Evolutionary conservation across 2,329 filamentous ascomycete species (phyloP), one percentile per base, ranked within the genome.

Genomic region (Verticillium longisporum): DNA sequence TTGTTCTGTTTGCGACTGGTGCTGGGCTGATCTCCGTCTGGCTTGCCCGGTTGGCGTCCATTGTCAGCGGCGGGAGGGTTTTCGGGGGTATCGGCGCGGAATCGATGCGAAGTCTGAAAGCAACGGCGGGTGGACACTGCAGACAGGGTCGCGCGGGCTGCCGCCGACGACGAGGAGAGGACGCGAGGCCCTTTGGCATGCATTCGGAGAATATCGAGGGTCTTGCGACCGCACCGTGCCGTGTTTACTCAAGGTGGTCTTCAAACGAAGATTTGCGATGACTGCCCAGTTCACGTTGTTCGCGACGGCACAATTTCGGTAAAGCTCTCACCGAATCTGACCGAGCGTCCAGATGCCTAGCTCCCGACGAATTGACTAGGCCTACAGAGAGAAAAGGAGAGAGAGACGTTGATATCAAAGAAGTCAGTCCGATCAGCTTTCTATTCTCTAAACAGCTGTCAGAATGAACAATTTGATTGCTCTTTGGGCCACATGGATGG

Each of bases 171-270:
- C 55, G 63, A 63, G 36, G 64, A 66, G 62, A 68, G 66, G 66
- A 64, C 68, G 59, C 65, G 64, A 53, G 63, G 63, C 67, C 67
- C 63, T 62, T 64, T 63, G 55, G 59, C 56, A 67, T 69, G 66
- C 69, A 71, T 71, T 66, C 66, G 66, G 60, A 66, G 58, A 34
- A 56, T 37, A 36, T 54, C 26, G 11, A 18, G 33, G 31, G 10
- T 32, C 32, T 36, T 58, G 45, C 45, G 7, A 26, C 45, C 45
- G 11, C 45, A 9, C 45, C 10, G n/a, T 18, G n/a, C n/a, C n/a
- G n/a, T 50, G 18, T 50, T 18, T 50, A 18, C 45, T 50, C 45
- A 18, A 26, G n/a, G 18, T 11, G 10, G 7, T 50, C n/a, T 1
- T 11, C 2, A 6, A 18, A 26, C 9, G 18, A 50, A 50, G 45